phyloP scores from a whole-genome alignment of 768 basidiomycete genomes.

The Mycena indigotica region DNA sequence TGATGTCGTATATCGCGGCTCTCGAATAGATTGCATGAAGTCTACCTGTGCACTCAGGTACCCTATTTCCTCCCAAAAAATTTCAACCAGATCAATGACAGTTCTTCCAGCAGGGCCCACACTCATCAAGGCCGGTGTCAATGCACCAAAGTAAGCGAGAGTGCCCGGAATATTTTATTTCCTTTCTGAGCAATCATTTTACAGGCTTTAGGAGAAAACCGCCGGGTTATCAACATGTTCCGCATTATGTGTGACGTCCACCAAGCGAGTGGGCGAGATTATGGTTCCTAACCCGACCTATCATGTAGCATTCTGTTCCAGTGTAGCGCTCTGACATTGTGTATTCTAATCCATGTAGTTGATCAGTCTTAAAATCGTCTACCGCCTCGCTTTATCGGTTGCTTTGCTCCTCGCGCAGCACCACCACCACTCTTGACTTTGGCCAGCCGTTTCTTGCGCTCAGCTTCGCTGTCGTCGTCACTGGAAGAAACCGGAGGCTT shows the following conservation, averaged over 20 bases:
- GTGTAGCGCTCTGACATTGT: not conserved
- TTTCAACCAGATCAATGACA: not conserved
- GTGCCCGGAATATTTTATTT: not conserved
- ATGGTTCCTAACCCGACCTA: not conserved
- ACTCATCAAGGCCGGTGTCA: conserved; percentile 15
- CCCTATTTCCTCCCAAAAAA: not conserved
- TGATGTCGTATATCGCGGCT: conserved; percentile 20
- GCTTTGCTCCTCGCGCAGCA: conserved; percentile 55
- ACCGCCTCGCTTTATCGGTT: conserved; percentile 76
- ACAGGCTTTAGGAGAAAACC: conserved; percentile 3
- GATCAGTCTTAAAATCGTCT: conserved; percentile 60
- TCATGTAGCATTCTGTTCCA: not conserved
- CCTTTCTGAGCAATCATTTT: not conserved
- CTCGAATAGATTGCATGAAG: conserved; percentile 13
- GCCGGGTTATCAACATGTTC: conserved; percentile 21
- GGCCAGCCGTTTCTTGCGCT: conserved; percentile 36
- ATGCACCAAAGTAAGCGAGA: conserved; percentile 17
- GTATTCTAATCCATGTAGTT: not conserved
- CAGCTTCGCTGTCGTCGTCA: conserved; percentile 64
- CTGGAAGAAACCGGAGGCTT: conserved; percentile 41
- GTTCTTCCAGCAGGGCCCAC: conserved; percentile 3
- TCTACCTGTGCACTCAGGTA: conserved; percentile 18
- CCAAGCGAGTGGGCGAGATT: conserved; percentile 19
- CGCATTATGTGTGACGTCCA: conserved; percentile 22
- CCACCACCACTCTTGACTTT: conserved; percentile 32